Evolutionary conservation across 805 yeast species (phyloP), one percentile per base, ranked within the genome.

Genomic region (Monosporozyma unispora): DNA sequence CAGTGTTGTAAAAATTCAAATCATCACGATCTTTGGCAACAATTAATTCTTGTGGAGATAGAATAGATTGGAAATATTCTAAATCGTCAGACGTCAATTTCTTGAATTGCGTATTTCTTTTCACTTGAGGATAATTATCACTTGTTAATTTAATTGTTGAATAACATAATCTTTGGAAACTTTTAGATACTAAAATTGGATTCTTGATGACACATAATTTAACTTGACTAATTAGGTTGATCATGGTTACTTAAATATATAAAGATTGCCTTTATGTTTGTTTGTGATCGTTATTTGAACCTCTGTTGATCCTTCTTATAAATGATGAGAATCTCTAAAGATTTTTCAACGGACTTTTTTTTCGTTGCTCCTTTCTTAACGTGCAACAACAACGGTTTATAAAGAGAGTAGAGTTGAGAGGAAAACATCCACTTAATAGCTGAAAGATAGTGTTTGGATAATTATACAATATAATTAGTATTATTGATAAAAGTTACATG

Each of bases 1-100:
- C 98, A 65, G 85, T 91, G 62, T 90, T 91, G 75, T 71, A 87
- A 52, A 77, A 77, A 19, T 76, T 73, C 40, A 90, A 71, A 58
- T 85, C 93, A 40, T 81, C 84, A 11, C 67, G 64, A 52, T 79
- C 82, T 14, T 80, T 77, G 47, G 83, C 66, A 35, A 56, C 48
- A 23, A 62, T 40, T 55, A 76, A 66, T 39, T 73, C 71, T 25
- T 75, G 71, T 8, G 71, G 69, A 5, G 80, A 69, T 50, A 93
- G 69, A 10, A 90, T 70, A 0, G 78, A 61, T 52, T 72, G 70
- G 73, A 91, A 93, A 56, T 65, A 74, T 0, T 66, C 73, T 8
- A 91, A 48, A 59, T 90, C 95, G 6, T 68, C 70, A 0, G 71
- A 69, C 1, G 74, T 74, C 12, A 90, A 66, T 43, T 66, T 63